phyloP scores from a whole-genome alignment of 1,284 basidiomycete species.

The Boletus putidus region DNA sequence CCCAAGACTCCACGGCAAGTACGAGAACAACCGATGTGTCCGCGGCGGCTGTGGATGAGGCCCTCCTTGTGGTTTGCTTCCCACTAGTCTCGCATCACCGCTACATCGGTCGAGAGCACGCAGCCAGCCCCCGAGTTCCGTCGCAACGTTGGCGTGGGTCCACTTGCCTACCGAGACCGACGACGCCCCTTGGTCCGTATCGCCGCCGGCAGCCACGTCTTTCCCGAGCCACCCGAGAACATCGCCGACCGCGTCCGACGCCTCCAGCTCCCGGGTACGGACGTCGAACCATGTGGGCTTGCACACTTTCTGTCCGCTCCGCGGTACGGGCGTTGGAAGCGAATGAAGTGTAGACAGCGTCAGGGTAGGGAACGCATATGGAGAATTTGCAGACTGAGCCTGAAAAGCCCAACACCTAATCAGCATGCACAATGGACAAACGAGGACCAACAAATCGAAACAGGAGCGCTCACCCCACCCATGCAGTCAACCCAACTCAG shows the following conservation, averaged over 20 bases:
- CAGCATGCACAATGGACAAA: background rate
- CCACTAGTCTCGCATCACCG: conserved; percentile 28
- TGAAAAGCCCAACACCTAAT: conserved; percentile 31
- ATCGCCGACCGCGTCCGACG: conserved; percentile 57
- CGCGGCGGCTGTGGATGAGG: conserved; percentile 36
- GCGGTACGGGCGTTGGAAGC: conserved; percentile 82
- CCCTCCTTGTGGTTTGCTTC: background rate
- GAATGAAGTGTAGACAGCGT: conserved; percentile 78
- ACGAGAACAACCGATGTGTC: conserved; percentile 57
- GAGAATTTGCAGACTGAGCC: conserved; percentile 69
- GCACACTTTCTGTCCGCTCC: conserved; percentile 74
- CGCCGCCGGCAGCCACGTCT: conserved; percentile 12
- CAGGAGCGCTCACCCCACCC: conserved; percentile 58
- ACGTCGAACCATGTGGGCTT: conserved; percentile 75
- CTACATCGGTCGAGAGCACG: conserved; percentile 41
- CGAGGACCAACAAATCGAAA: background rate
- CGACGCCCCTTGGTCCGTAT: conserved; percentile 27
- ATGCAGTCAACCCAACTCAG: conserved; percentile 81
- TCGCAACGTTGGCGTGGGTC: conserved; percentile 53
- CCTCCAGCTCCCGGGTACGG: conserved; percentile 54
- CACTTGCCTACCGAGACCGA: conserved; percentile 46
- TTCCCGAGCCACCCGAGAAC: conserved; percentile 56
- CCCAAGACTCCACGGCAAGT: conserved; percentile 46
- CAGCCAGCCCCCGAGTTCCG: conserved; percentile 62
- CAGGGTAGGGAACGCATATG: conserved; percentile 82